Conservation (phyloP, 345 rosid genomes). For the Citrus cavaleriei region DNA sequence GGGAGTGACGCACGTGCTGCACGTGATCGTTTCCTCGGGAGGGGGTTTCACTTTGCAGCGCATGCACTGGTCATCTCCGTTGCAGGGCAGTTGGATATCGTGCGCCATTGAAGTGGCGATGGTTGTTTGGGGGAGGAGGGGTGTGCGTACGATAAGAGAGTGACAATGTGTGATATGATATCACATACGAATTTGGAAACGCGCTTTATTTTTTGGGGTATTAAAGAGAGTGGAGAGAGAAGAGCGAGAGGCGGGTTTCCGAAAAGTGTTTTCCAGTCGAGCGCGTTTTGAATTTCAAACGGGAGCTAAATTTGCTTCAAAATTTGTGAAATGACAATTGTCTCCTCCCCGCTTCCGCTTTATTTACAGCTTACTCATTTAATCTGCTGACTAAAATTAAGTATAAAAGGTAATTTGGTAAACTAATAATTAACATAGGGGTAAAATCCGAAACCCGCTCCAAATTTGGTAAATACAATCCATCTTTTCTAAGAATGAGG, state of each 20-base stretch:
- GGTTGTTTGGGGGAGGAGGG: no score
- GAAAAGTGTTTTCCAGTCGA: not conserved
- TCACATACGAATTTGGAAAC: no score
- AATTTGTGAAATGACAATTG: not conserved
- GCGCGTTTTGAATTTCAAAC: constrained; percentile 3
- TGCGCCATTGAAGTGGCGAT: constrained; percentile 21
- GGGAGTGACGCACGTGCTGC: constrained; percentile 53
- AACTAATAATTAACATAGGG: no score
- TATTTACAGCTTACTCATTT: not conserved
- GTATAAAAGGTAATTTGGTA: no score
- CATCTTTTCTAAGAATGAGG: no score
- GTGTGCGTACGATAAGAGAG: not conserved
- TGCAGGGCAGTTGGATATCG: constrained; percentile 49
- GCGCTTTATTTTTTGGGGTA: not conserved
- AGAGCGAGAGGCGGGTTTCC: not conserved
- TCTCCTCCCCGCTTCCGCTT: not conserved
- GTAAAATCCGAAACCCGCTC: no score
- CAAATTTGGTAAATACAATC: no score
- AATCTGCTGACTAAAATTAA: no score
- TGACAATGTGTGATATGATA: no score
- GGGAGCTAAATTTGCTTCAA: not conserved
- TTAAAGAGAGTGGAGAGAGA: not conserved
- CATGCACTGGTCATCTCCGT: constrained; percentile 56
- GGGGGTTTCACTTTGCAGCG: constrained; percentile 40
- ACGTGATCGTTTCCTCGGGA: constrained; percentile 39